Conservation (phyloP, 306 rosid genomes). For the Lathyrus aphaca region DNA sequence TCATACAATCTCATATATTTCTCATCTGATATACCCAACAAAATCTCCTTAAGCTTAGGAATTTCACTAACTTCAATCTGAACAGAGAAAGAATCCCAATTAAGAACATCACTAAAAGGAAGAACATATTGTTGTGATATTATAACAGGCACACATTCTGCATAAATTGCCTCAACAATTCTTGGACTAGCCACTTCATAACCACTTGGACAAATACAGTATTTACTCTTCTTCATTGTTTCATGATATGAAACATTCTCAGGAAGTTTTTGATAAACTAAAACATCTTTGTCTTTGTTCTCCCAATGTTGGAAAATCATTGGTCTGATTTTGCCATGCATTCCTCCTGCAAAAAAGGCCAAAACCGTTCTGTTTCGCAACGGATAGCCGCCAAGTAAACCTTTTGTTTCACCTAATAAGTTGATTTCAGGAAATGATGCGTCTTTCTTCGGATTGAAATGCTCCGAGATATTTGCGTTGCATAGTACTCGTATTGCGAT, state of each 20-base stretch:
- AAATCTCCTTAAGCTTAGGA: constrained; percentile 53
- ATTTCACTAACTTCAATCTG: constrained; percentile 51
- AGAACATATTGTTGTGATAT: constrained; percentile 64
- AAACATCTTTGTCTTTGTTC: constrained; percentile 50
- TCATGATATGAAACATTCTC: constrained; percentile 48
- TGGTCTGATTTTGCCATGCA: constrained; percentile 60
- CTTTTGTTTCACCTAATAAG: constrained; percentile 44
- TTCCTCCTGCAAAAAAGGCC: constrained; percentile 59
- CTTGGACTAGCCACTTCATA: constrained; percentile 71
- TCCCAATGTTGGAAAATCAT: constrained; percentile 54
- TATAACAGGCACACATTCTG: constrained; percentile 61
- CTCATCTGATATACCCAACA: constrained; percentile 51
- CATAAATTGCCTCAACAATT: constrained; percentile 62
- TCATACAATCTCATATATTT: constrained; percentile 46
- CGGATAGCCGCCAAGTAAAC: constrained; percentile 47
- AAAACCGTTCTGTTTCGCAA: constrained; percentile 39
- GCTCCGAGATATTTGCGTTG: constrained; percentile 61
- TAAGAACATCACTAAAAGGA: constrained; percentile 63
- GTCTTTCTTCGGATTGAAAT: constrained; percentile 69
- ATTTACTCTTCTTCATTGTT: constrained; percentile 56
- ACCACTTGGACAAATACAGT: constrained; percentile 66
- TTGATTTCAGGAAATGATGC: constrained; percentile 71
- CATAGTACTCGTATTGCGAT: constrained; percentile 59
- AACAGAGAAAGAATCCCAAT: constrained; percentile 60
- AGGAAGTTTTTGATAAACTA: constrained; percentile 54